These are phyloP conservation scores for Metschnikowia bowlesiae DNA, from an alignment of 805 yeast genomes.

Conservation along the genomic window DNA sequence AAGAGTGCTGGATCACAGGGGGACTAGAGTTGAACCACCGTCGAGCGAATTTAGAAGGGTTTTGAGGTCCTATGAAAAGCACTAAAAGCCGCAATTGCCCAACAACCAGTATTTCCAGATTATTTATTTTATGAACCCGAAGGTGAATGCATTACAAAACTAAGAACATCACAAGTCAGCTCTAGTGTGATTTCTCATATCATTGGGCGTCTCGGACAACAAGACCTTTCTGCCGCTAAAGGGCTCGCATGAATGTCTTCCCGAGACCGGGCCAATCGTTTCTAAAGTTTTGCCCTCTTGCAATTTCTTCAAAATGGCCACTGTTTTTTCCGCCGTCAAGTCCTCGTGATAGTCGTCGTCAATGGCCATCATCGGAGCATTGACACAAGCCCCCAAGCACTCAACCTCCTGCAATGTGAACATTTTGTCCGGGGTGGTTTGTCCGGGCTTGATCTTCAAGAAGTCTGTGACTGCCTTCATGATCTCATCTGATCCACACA, in stretches of 20 bases:
- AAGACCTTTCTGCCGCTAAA: constrained; percentile 63
- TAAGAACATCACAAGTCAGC: constrained; percentile 49
- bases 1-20: no score
- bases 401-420: constrained; percentile 86
- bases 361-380: constrained; percentile 83
- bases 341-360: constrained; percentile 84
- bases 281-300: constrained; percentile 57
- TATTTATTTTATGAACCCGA: constrained; percentile 5
- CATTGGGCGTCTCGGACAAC: constrained; percentile 56
- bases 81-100: neutral
- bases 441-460: constrained; percentile 66
- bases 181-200: constrained; percentile 68
- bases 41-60: no score
- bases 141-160: constrained; percentile 2
- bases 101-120: constrained; percentile 1
- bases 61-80: no score
- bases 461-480: constrained; percentile 63
- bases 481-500: constrained; percentile 77
- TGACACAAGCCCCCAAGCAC: constrained; percentile 89
- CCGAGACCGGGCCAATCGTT: constrained; percentile 64
- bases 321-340: constrained; percentile 63
- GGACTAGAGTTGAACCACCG: no score
- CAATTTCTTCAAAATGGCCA: constrained; percentile 56
- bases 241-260: constrained; percentile 76
- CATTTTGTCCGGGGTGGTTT: constrained; percentile 68